These are phyloP conservation scores for Coleophoma crateriformis DNA, from an alignment of 2,329 filamentous ascomycete genomes.

Conservation along the genomic window DNA sequence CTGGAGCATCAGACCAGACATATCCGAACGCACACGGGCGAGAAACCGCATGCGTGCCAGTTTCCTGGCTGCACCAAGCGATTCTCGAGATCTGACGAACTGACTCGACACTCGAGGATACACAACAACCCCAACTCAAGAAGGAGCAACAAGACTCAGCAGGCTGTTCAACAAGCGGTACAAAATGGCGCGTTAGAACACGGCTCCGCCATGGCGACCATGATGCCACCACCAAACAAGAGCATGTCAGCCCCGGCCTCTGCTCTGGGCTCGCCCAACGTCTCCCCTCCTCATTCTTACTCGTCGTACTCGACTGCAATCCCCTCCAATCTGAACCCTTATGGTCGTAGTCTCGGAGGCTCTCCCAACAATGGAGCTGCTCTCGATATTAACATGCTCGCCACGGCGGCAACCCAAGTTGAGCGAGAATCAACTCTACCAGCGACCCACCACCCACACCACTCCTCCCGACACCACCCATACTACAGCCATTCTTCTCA, in stretches of 20 bases:
- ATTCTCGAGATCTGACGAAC: slow-evolving; percentile 92
- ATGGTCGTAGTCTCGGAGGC: slow-evolving; percentile 37
- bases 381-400: slow-evolving; percentile 52
- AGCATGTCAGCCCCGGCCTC: slow-evolving; percentile 84
- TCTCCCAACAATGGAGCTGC: slow-evolving; percentile 30
- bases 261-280: slow-evolving; percentile 85
- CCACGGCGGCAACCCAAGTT: slow-evolving; percentile 55
- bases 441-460: slow-evolving; percentile 21
- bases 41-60: slow-evolving; percentile 95
- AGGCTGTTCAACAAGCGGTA: slow-evolving; percentile 39
- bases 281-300: slow-evolving; percentile 90
- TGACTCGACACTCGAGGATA: slow-evolving; percentile 95
- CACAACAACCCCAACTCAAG: slow-evolving; percentile 98
- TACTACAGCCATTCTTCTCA: slow-evolving; percentile 32
- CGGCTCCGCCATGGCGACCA: slow-evolving; percentile 44
- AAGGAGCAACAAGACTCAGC: slow-evolving; percentile 75
- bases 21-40: slow-evolving; percentile 94
- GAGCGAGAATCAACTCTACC: slow-evolving; percentile 46
- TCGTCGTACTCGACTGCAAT: slow-evolving; percentile 56
- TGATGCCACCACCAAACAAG: slow-evolving; percentile 77
- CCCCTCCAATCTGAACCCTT: slow-evolving; percentile 41
- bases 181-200: slow-evolving; percentile 45
- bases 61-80: slow-evolving; percentile 95
- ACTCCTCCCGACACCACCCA: slow-evolving; percentile 46
- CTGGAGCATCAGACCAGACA: slow-evolving; percentile 89